Conservation (phyloP, 2,329 filamentous ascomycete species). For the Ilyonectria sp. region DNA sequence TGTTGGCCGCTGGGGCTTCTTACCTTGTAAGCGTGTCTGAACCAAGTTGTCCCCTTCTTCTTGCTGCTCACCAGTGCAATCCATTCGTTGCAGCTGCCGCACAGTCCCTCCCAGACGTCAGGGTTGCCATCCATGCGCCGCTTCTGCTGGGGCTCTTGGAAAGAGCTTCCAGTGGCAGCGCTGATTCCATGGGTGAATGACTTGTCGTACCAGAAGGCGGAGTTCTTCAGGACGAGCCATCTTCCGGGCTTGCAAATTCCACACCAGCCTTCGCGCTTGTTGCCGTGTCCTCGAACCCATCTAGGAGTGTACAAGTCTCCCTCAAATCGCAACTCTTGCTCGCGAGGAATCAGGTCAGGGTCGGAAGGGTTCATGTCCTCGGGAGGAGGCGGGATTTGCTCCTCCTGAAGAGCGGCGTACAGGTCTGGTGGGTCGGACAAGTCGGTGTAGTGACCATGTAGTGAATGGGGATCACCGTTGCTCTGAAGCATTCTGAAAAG, state of each 20-base stretch:
- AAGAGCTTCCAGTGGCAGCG: conserved; percentile 83
- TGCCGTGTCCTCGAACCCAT: conserved; percentile 89
- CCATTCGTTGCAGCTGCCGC: conserved; percentile 85
- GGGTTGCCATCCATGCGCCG: conserved; percentile 85
- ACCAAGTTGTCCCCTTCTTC: conserved; percentile 95
- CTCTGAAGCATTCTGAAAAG: conserved; percentile 82
- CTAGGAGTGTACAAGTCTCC: conserved; percentile 87
- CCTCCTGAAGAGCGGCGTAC: conserved; percentile 81
- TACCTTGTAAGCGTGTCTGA: conserved; percentile 90
- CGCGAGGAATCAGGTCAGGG: conserved; percentile 81
- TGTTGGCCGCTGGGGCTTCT: conserved; percentile 43
- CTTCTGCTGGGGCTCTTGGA: conserved; percentile 83
- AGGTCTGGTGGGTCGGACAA: conserved; percentile 83
- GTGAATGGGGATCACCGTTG: conserved; percentile 78
- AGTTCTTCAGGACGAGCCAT: conserved; percentile 92
- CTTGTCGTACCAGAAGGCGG: conserved; percentile 94
- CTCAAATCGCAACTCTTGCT: conserved; percentile 84
- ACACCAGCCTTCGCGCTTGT: conserved; percentile 92
- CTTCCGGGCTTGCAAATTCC: conserved; percentile 88
- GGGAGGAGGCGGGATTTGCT: conserved; percentile 80
- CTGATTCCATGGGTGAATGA: conserved; percentile 91
- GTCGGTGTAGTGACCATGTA: conserved; percentile 80
- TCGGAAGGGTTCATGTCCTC: conserved; percentile 87
- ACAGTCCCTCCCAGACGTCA: conserved; percentile 86
- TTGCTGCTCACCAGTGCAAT: conserved; percentile 87